Conservation (phyloP, 2,329 filamentous ascomycete species). For the Dryadomyces quercus-mongolicae region DNA sequence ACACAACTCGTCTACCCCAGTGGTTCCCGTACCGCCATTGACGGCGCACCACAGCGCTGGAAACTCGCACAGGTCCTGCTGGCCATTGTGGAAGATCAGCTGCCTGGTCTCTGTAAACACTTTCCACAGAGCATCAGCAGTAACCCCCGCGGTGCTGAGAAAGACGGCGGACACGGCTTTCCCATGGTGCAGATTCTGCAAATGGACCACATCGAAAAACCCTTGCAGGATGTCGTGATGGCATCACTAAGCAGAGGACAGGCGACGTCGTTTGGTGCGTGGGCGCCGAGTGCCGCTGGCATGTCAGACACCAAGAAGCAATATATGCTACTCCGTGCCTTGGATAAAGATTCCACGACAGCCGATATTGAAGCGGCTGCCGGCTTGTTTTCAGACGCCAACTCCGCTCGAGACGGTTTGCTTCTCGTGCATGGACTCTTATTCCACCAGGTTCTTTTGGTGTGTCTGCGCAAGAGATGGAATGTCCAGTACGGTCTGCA, state of each 20-base stretch:
- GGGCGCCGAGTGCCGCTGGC: neutral
- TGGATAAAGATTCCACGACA: neutral
- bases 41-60: conserved; percentile 43
- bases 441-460: conserved; percentile 43
- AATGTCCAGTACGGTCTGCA: conserved; percentile 54
- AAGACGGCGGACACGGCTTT: conserved; percentile 23
- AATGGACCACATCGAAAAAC: conserved; percentile 28
- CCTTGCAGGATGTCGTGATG: conserved; percentile 15
- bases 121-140: conserved; percentile 36
- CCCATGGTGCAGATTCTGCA: conserved; percentile 45
- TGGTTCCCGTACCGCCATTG: conserved; percentile 32
- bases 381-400: neutral
- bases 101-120: conserved; percentile 21
- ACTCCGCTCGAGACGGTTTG: conserved; percentile 15
- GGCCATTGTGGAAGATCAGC: conserved; percentile 23
- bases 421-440: conserved; percentile 53
- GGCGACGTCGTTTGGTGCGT: neutral
- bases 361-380: neutral
- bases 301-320: neutral
- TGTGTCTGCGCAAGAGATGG: conserved; percentile 50
- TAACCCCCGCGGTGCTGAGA: conserved; percentile 18
- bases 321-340: neutral
- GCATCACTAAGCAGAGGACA: neutral
- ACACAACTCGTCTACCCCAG: conserved; percentile 47
- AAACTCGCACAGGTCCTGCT: conserved; percentile 28